These are phyloP conservation scores for Mycena filopes DNA, from an alignment of 768 basidiomycete species.

Conservation along the genomic window DNA sequence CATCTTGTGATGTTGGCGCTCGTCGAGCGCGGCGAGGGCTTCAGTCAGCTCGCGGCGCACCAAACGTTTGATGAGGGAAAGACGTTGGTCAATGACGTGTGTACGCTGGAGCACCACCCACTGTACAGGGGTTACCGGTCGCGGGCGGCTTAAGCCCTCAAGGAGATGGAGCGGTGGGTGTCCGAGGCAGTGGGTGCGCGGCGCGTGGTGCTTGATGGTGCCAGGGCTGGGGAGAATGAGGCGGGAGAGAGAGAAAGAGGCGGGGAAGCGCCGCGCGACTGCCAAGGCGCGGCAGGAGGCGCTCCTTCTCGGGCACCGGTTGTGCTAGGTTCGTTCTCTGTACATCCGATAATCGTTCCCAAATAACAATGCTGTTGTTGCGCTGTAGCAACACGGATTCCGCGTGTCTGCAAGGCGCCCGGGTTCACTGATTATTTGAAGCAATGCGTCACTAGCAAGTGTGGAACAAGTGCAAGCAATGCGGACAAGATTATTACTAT, in stretches of 20 bases:
- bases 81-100: slow-evolving; percentile 77
- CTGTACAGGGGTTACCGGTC: slow-evolving; percentile 78
- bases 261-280: slow-evolving; percentile 77
- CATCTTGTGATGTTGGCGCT: slow-evolving; percentile 89
- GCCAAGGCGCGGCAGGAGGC: slow-evolving; percentile 92
- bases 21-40: slow-evolving; percentile 72
- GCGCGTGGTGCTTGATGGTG: slow-evolving; percentile 54
- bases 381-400: too few relatives aligned
- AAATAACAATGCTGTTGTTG: too few relatives aligned
- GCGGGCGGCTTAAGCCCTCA: slow-evolving; percentile 81
- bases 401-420: too few relatives aligned
- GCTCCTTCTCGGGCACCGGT: too few relatives aligned
- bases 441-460: too few relatives aligned
- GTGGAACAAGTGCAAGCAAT: too few relatives aligned
- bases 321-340: too few relatives aligned
- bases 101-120: slow-evolving; percentile 80
- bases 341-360: too few relatives aligned
- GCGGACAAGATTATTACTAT: too few relatives aligned
- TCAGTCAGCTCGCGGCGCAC: slow-evolving; percentile 66
- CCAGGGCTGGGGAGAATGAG: slow-evolving; percentile 59
- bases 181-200: slow-evolving; percentile 65
- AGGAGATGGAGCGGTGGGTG: slow-evolving; percentile 63
- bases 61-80: slow-evolving; percentile 68
- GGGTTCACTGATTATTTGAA: too few relatives aligned
- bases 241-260: slow-evolving; percentile 72